Percentiles rank a stretch among this genome's conserved stretches.
Evolutionary conservation across 108 stramenopile species (phyloP).

Genomic region (Discostella pseudostelligera): DNA sequence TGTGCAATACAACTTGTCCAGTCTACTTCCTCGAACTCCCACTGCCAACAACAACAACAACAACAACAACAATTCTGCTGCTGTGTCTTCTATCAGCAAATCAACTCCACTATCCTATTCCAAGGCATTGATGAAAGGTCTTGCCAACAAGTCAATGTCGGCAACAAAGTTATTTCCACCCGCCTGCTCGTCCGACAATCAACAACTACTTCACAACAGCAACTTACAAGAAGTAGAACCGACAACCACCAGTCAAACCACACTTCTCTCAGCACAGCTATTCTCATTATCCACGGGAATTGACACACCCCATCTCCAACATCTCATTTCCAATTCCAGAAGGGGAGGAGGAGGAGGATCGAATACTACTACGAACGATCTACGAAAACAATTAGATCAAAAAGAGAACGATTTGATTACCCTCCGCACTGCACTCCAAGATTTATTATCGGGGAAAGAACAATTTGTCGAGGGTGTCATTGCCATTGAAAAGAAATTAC

Average conservation of each 20-base stretch:
- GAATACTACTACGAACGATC: no score
- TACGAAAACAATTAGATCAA: slow-evolving; percentile 4
- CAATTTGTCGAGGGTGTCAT: not conserved
- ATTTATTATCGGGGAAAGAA: slow-evolving; percentile 4
- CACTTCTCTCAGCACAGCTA: not conserved
- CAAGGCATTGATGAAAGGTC: slow-evolving; percentile 6
- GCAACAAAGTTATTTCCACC: not conserved
- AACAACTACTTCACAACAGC: not conserved
- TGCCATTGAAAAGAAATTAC: slow-evolving; percentile 1
- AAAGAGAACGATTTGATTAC: not conserved
- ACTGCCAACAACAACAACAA: not conserved
- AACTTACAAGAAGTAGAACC: not conserved
- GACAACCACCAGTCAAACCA: not conserved
- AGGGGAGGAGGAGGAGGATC: no score
- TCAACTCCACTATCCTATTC: slow-evolving; percentile 5
- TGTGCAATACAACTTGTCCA: not conserved
- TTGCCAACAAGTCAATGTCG: not conserved
- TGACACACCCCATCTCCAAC: not conserved
- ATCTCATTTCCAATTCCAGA: not conserved
- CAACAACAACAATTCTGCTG: no score
- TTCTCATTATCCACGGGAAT: slow-evolving; percentile 1
- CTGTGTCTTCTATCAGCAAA: not conserved
- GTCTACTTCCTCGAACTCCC: not conserved
- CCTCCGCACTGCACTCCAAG: not conserved
- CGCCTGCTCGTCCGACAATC: not conserved